A percentile compares a stretch with the other conserved stretches of the same genome.
These are phyloP conservation scores for Biscutella laevigata DNA, from an alignment of 441 rosid species.

Conservation along the genomic window DNA sequence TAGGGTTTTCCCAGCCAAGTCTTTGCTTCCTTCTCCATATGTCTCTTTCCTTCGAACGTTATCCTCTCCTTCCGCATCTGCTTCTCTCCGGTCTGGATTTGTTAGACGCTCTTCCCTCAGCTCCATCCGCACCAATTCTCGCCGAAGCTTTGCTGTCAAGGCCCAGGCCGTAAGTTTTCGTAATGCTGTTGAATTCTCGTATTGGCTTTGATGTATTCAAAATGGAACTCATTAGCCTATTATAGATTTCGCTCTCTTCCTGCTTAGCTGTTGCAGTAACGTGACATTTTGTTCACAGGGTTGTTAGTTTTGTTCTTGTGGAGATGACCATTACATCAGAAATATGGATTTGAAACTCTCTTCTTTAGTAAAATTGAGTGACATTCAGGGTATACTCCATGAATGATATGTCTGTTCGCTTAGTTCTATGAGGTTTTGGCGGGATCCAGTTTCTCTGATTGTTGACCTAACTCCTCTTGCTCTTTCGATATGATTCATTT, in stretches of 20 bases:
- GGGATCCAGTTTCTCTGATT: background rate
- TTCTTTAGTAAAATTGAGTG: background rate
- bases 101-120: slow-evolving; percentile 33
- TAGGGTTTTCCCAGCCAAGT: slow-evolving; percentile 26
- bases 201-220: background rate
- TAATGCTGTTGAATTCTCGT: background rate
- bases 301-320: background rate
- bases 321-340: background rate
- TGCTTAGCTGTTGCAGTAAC: no score
- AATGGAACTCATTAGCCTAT: background rate
- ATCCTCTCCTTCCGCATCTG: slow-evolving; percentile 37
- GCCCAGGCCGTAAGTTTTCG: slow-evolving; percentile 42
- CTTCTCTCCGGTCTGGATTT: slow-evolving; percentile 34
- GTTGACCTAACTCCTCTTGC: background rate
- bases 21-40: slow-evolving; percentile 30
- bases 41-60: slow-evolving; percentile 32
- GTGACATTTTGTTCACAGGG: background rate
- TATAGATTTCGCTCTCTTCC: background rate
- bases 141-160: slow-evolving; percentile 44
- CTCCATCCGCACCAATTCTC: slow-evolving; percentile 30
- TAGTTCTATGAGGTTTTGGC: background rate
- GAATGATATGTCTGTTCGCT: background rate
- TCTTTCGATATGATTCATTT: background rate
- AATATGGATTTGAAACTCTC: background rate
- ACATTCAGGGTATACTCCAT: background rate